Base-by-base conservation (phyloP, 1,284 basidiomycete species). In the Testicularia cyperi region DNA sequence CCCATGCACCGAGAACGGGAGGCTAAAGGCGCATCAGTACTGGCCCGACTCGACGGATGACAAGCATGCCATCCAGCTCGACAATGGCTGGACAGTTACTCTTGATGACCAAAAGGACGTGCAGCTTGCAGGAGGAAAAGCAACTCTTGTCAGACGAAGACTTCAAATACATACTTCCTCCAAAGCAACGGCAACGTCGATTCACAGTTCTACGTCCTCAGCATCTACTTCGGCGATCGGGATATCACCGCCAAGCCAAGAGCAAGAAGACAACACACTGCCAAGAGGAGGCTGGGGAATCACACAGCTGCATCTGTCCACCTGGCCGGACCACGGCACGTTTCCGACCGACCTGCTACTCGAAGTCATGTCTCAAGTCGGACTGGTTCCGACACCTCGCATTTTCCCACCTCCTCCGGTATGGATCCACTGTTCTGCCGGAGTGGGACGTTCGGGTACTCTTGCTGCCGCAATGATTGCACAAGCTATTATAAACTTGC, bases 251-350 rank as follows among this genome's bases (percentile, higher is more conserved):
- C 14, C 20, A 5, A 24, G 26, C 4, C 14, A 48, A 12, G n/a
- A 24, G 22, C 8, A 16, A 15, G 29, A 27, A 12, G 6, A 8
- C 1, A 26, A 52, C 7, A 15, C 5, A 5, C 7, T 28, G 9
- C 33, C 9, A 6, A 20, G 16, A 12, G 19, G 10, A 9, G 39
- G 24, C 16, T 55, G 56, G 56, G 21, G 35, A 3, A 68, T 90
- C 71, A 82, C 81, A 23, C 88, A 90, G 73, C 67, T 90, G 65
- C 78, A 90, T 24, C 88, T 86, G 65, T 78, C 80, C 12, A 82
- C 84, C 2, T 92, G 89, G 89, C 88, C 88, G 14, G 89, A 92
- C 75, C 86, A 88, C 58, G 87, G 88, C 30, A 82, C 88, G 4
- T 87, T 88, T 18, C 77, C 81, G 0, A 46, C 38, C 0, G 21